phyloP scores from a whole-genome alignment of 768 basidiomycete genomes.

The Suillus alpinus region DNA sequence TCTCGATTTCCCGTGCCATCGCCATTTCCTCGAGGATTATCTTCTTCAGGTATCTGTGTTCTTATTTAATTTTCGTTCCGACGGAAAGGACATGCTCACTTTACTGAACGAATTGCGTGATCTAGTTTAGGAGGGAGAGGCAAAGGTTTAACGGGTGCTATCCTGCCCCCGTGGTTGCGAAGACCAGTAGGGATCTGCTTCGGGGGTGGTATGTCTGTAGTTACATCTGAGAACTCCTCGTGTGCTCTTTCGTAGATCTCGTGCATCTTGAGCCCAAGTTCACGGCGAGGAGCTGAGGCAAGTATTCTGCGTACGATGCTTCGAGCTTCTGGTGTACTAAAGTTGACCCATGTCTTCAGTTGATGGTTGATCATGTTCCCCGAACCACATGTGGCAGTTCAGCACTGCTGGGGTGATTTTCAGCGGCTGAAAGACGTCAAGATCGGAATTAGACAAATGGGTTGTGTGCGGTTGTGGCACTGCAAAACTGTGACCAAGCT shows the following conservation, averaged over 20 bases:
- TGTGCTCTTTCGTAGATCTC: conserved; percentile 16
- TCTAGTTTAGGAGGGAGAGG: conserved; percentile 14
- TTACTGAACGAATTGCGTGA: conserved; percentile 17
- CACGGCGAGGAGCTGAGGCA: conserved; percentile 3
- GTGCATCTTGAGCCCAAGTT: conserved; percentile 10
- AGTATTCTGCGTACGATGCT: conserved; percentile 9
- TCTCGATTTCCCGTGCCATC: conserved; percentile 13
- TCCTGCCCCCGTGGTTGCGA: neutral
- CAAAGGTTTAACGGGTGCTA: neutral
- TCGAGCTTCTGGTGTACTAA: conserved; percentile 8
- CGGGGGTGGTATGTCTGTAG: neutral
- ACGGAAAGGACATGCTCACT: conserved; percentile 2
- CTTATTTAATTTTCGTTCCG: neutral
- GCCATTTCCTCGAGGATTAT: conserved; percentile 21
- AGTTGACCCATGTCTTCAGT: conserved; percentile 5
- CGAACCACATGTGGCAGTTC: neutral
- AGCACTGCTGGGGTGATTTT: neutral
- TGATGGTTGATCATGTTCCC: neutral
- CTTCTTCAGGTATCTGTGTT: conserved; percentile 22
- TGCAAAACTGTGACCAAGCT: neutral
- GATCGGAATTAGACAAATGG: neutral
- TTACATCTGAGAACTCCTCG: conserved; percentile 7
- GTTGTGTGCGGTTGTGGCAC: neutral
- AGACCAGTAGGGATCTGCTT: neutral
- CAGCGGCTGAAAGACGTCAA: neutral